Base-by-base conservation (phyloP, 2,329 filamentous ascomycete genomes). In the Dothidotthia symphoricarpi region DNA sequence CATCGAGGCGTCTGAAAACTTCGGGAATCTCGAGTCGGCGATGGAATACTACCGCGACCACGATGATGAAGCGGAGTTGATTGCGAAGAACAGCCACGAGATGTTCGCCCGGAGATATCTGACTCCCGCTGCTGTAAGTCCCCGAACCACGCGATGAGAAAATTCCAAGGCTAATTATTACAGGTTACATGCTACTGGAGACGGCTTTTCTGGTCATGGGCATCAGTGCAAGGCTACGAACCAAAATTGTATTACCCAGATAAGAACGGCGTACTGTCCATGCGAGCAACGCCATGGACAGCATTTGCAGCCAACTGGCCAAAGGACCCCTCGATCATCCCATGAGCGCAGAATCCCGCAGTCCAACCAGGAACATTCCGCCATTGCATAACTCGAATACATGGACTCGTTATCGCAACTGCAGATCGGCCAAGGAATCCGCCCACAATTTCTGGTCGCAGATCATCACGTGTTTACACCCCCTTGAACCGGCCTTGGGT, bases 281-380 rank as follows among this genome's bases (percentile, higher is more conserved):
- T 61, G 55, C 52, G 58, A 17, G 59, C 44, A 8, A 62, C 58
- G 25, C 59, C 59, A 10, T 63, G 58, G 58, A 62, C 59, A 8
- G 59, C 59, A 6, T 63, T 63, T 34, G 58, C 59, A 16, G 58
- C 59, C 28, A 63, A 63, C 29, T 63, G 59, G 59, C 59, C 59
- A 0, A 51, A 54, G 26, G 51, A 63, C 31, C 59, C 59, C 19
- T 52, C 53, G 5, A 42, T 47, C 13, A 63, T 63, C 19, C 59
- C 59, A n/a, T 62, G 42, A 46, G 28, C 19, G 9, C 5, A 6
- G 19, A 22, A 22, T 9, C 9, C 5, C 19, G 19, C 19, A 22
- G 19, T 22, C 9, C 19, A 22, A 22, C 9, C 19, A 22, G 9
- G 19, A 22, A 22, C 5, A 22, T 22, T 22, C 19, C 19, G 19